Base-by-base conservation (phyloP, 2,329 filamentous ascomycete species). In the Fusarium acutatum region DNA sequence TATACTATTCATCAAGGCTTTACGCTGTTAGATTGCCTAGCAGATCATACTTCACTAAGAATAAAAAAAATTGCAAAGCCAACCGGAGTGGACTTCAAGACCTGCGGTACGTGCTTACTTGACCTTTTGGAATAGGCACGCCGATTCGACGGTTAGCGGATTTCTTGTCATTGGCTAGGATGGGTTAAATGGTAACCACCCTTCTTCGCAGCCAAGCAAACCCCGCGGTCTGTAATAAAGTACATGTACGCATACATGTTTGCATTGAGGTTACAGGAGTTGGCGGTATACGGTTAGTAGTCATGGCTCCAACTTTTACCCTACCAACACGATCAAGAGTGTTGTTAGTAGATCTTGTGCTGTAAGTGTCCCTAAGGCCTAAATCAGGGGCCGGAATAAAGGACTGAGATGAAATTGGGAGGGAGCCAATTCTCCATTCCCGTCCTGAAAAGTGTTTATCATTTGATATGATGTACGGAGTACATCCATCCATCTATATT, bases 91-190 rank as follows among this genome's bases (percentile, higher is more conserved):
- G 22, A 24, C n/a, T 38, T 13, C n/a, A 13, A 14, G 28, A 66
- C 34, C 28, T 32, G 26, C 15, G n/a, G 30, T 52, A 37, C 41
- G 32, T 34, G 49, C 54, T 54, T 65, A n/a, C 37, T 66, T 59
- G 43, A 56, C 65, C 60, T 72, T 73, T 59, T 72, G 53, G 57
- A 67, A 73, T 60, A 71, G 70, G 70, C 56, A 73, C 66, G 61
- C 50, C 47, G 53, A 46, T 56, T 66, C 41, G 44, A 50, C 26
- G 18, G 32, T 20, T 57, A 64, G 52, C 64, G 49, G 70, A 40
- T 35, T 49, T 63, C 49, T 67, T 67, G 62, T 72, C 63, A 58
- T 56, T 49, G 30, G 30, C 30, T 30, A 30, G 35, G 35, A 37
- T 37, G 18, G 30, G 34, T 28, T 26, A 32, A 38, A 43, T 49